These are phyloP conservation scores for Fusarium xyrophilum DNA, from an alignment of 2,329 filamentous ascomycete species.

Conservation along the genomic window DNA sequence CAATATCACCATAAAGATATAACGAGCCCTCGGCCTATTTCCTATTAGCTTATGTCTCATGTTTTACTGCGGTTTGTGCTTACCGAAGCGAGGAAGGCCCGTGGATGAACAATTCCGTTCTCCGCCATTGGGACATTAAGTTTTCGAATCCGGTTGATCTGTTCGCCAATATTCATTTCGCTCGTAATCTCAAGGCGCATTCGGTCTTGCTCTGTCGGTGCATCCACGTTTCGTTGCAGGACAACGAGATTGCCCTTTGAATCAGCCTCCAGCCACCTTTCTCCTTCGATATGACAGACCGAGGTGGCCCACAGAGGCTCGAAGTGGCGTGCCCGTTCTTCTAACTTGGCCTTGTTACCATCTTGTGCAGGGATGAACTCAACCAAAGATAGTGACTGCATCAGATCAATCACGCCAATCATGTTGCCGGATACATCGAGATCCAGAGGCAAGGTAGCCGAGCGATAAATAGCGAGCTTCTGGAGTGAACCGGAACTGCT, in stretches of 20 bases:
- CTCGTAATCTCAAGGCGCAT: conserved; percentile 74
- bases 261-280: conserved; percentile 84
- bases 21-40: conserved; percentile 84
- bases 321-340: conserved; percentile 80
- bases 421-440: conserved; percentile 74
- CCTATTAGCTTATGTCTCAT: conserved; percentile 16
- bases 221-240: conserved; percentile 74
- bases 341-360: conserved; percentile 67
- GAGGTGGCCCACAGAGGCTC: conserved; percentile 84
- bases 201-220: conserved; percentile 76
- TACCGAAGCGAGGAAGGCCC: conserved; percentile 89
- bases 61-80: conserved; percentile 42
- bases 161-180: conserved; percentile 87
- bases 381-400: conserved; percentile 87
- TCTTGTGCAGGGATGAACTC: conserved; percentile 68
- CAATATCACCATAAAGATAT: conserved; percentile 86
- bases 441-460: conserved; percentile 83
- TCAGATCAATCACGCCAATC: conserved; percentile 88
- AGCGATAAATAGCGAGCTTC: conserved; percentile 78
- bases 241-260: conserved; percentile 87
- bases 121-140: conserved; percentile 71
- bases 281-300: conserved; percentile 72
- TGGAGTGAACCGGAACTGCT: conserved; percentile 64
- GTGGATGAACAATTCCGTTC: conserved; percentile 75
- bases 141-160: conserved; percentile 86